phyloP scores from a whole-genome alignment of 208 protist genomes.

The Trypanosoma brucei region DNA sequence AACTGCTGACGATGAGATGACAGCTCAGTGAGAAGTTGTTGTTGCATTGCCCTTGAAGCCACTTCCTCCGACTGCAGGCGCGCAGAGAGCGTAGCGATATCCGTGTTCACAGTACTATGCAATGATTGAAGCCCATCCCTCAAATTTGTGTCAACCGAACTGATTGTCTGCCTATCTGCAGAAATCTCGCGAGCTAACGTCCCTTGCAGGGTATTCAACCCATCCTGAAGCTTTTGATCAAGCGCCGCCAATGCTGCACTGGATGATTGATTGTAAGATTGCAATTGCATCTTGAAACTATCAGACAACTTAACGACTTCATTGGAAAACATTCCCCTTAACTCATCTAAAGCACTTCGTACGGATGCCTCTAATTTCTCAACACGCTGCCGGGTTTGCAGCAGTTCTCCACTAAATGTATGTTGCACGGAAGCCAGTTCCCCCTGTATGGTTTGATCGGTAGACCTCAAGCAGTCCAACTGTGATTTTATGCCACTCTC shows the following conservation, averaged over 20 bases:
- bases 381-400: slow-evolving; percentile 36
- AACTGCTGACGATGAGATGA: slow-evolving; percentile 64
- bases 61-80: slow-evolving; percentile 56
- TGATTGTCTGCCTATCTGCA: slow-evolving; percentile 32
- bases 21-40: slow-evolving; percentile 66
- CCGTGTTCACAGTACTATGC: slow-evolving; percentile 40
- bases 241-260: slow-evolving; percentile 44
- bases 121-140: slow-evolving; percentile 42
- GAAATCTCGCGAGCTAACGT: slow-evolving; percentile 38
- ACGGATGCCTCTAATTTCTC: slow-evolving; percentile 48
- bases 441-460: slow-evolving; percentile 43
- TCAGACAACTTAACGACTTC: slow-evolving; percentile 37
- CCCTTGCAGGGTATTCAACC: slow-evolving; percentile 44
- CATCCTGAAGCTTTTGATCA: slow-evolving; percentile 46
- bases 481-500: slow-evolving; percentile 49
- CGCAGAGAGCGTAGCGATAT: slow-evolving; percentile 56
- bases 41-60: slow-evolving; percentile 45
- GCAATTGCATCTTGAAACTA: slow-evolving; percentile 30
- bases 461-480: slow-evolving; percentile 32
- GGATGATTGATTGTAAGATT: slow-evolving; percentile 25
- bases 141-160: slow-evolving; percentile 26
- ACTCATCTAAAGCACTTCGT: slow-evolving; percentile 48
- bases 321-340: slow-evolving; percentile 40
- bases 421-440: slow-evolving; percentile 55
- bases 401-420: slow-evolving; percentile 36